A percentile compares a stretch with the other conserved stretches of the same genome.
These are phyloP conservation scores for Ganoderma sp. DNA, from an alignment of 1,284 basidiomycete genomes.

Conservation along the genomic window DNA sequence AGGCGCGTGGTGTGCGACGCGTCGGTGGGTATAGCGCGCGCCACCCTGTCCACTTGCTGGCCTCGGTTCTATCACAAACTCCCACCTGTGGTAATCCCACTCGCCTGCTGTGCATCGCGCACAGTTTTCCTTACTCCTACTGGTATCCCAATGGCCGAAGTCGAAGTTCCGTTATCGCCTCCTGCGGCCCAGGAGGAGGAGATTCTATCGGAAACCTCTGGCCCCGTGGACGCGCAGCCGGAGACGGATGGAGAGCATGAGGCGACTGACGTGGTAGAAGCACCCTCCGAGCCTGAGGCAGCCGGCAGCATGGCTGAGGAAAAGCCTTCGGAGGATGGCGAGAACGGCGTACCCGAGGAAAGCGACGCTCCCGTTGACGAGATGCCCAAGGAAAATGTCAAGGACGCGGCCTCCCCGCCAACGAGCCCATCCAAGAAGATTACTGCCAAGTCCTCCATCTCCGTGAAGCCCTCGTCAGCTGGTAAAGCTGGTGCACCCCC, in stretches of 20 bases:
- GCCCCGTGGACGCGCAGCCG: slow-evolving; percentile 36
- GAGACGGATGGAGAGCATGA: slow-evolving; percentile 56
- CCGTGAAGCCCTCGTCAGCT: slow-evolving; percentile 47
- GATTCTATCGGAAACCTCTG: slow-evolving; percentile 35
- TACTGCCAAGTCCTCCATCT: slow-evolving; percentile 39
- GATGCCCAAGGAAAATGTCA: slow-evolving; percentile 28
- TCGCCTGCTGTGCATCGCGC: slow-evolving; percentile 32
- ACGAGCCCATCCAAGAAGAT: slow-evolving; percentile 37
- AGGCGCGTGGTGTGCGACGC: slow-evolving; percentile 29
- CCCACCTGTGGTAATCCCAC: slow-evolving; percentile 35
- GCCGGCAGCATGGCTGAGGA: slow-evolving; percentile 35
- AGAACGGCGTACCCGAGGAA: slow-evolving; percentile 27
- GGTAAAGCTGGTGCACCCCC: slow-evolving; percentile 50
- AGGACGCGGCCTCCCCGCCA: slow-evolving; percentile 27
- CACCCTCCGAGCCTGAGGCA: slow-evolving; percentile 38
- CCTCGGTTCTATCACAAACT: slow-evolving; percentile 30
- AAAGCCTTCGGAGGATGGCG: slow-evolving; percentile 29
- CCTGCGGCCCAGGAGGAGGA: slow-evolving; percentile 36
- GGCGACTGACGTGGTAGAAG: slow-evolving; percentile 49
- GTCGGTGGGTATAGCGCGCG: slow-evolving; percentile 31
- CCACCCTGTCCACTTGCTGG: slow-evolving; percentile 34
- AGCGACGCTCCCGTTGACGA: slow-evolving; percentile 22
- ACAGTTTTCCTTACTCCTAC: slow-evolving; percentile 35
- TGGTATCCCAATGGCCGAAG: slow-evolving; percentile 52
- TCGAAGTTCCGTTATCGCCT: slow-evolving; percentile 43